A percentile compares a stretch with the other conserved stretches of the same genome.
Evolutionary conservation across 441 rosid species (phyloP).

Genomic region (Pelargonium myrrhifolium): DNA sequence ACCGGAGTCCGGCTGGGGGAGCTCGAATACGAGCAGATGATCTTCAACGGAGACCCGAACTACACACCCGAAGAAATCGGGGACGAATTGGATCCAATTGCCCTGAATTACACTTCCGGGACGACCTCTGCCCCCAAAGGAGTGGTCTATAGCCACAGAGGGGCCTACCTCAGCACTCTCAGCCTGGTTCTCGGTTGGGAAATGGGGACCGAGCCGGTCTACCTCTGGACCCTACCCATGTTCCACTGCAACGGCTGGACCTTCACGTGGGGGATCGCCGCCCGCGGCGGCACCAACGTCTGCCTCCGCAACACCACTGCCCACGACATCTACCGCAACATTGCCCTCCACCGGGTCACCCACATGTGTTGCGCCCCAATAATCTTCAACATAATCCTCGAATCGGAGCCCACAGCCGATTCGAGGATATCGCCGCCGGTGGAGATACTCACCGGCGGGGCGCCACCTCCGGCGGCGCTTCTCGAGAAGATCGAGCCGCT

Average conservation of each 20-base stretch:
- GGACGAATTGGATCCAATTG: slow-evolving; percentile 46
- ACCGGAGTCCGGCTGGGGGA: slow-evolving; percentile 15
- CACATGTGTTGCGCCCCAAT: slow-evolving; percentile 88
- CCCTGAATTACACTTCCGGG: slow-evolving; percentile 59
- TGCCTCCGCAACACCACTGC: slow-evolving; percentile 60
- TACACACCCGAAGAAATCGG: slow-evolving; percentile 40
- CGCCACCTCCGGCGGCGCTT: slow-evolving; percentile 70
- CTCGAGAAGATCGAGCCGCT: slow-evolving; percentile 48
- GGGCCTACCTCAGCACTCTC: slow-evolving; percentile 32
- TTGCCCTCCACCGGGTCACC: slow-evolving; percentile 47
- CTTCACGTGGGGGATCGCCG: slow-evolving; percentile 73
- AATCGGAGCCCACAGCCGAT: too few species aligned
- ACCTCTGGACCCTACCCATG: slow-evolving; percentile 71
- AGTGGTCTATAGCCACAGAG: slow-evolving; percentile 65
- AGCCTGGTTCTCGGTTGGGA: slow-evolving; percentile 53
- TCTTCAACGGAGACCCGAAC: slow-evolving; percentile 34
- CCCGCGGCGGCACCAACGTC: slow-evolving; percentile 63
- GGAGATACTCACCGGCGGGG: slow-evolving; percentile 61
- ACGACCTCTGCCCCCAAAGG: slow-evolving; percentile 85
- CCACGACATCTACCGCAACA: slow-evolving; percentile 30
- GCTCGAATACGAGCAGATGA: slow-evolving; percentile 31
- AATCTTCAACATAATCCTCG: slow-evolving; percentile 67
- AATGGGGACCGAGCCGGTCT: slow-evolving; percentile 58
- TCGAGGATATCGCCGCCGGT: slow-evolving; percentile 35
- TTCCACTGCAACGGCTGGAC: slow-evolving; percentile 85